These are phyloP conservation scores for Talaromyces ruber DNA, from an alignment of 495 filamentous ascomycete species.

Conservation along the genomic window DNA sequence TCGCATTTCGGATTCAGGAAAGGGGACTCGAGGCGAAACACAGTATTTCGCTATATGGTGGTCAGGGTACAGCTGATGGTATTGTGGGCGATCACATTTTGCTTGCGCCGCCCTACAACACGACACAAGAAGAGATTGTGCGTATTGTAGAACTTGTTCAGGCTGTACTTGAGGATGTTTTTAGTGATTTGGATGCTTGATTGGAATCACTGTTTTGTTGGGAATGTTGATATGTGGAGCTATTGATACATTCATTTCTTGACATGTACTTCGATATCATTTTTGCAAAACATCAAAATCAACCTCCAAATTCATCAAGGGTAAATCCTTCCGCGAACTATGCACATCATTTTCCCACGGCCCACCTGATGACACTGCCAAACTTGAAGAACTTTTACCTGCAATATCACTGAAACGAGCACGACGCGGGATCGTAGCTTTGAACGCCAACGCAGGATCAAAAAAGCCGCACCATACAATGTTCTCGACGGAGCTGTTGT, in stretches of 20 bases:
- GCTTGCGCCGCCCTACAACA: conserved; percentile 66
- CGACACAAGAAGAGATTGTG: conserved; percentile 53
- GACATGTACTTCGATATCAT: too few species aligned
- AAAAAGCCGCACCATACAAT: conserved; percentile 1
- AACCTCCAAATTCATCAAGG: background rate
- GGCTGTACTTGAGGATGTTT: conserved; percentile 24
- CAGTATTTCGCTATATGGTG: conserved; percentile 62
- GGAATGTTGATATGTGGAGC: background rate
- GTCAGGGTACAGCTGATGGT: conserved; percentile 59
- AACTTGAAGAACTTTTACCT: background rate
- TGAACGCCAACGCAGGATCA: background rate
- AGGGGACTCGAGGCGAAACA: conserved; percentile 41
- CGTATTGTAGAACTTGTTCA: conserved; percentile 41
- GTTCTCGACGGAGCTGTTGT: background rate
- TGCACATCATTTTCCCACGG: background rate
- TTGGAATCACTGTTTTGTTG: background rate
- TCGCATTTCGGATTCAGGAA: conserved; percentile 43
- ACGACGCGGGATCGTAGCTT: background rate
- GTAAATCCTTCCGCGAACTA: background rate
- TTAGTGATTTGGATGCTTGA: conserved; percentile 9
- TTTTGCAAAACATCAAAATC: background rate
- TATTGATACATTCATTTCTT: background rate
- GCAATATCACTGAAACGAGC: too few species aligned
- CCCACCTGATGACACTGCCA: background rate
- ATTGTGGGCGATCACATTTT: conserved; percentile 65